Evolutionary conservation across 2,329 filamentous ascomycete genomes (phyloP).

Genomic region (Phyllosticta citriasiana): DNA sequence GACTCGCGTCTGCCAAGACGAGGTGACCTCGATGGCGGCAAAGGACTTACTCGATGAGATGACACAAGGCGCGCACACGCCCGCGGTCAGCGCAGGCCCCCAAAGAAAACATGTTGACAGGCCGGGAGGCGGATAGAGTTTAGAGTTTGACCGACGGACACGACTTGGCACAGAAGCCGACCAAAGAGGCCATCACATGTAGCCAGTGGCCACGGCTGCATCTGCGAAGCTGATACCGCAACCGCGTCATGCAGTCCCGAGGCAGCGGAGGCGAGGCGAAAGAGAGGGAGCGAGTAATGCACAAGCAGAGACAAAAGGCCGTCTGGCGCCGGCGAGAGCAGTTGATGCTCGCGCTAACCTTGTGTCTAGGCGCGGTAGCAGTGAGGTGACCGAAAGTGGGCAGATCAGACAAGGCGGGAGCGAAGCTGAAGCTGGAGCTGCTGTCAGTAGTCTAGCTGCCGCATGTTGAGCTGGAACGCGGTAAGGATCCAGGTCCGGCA

Average conservation of each 20-base stretch:
- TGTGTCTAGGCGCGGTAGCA: background rate
- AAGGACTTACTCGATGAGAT: background rate
- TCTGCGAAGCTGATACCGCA: background rate
- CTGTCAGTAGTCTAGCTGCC: background rate
- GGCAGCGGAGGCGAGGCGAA: background rate
- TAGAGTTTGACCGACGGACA: background rate
- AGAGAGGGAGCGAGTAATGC: background rate
- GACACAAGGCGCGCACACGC: background rate
- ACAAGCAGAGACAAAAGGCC: background rate
- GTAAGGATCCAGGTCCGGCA: background rate
- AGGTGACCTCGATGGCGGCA: background rate
- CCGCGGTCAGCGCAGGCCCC: background rate
- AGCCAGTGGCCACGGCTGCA: background rate
- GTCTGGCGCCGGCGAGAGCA: background rate
- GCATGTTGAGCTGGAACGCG: background rate
- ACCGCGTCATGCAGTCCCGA: background rate
- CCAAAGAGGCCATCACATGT: background rate
- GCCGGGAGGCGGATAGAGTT: background rate
- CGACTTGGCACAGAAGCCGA: background rate
- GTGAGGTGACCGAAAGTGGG: background rate
- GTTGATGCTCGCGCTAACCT: background rate
- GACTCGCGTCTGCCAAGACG: background rate
- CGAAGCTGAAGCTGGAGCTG: background rate
- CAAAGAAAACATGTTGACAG: background rate
- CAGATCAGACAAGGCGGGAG: background rate